A percentile compares a stretch with the other conserved stretches of the same genome.
phyloP scores from a whole-genome alignment of 768 basidiomycete species.

The Tricholoma bakamatsutake region DNA sequence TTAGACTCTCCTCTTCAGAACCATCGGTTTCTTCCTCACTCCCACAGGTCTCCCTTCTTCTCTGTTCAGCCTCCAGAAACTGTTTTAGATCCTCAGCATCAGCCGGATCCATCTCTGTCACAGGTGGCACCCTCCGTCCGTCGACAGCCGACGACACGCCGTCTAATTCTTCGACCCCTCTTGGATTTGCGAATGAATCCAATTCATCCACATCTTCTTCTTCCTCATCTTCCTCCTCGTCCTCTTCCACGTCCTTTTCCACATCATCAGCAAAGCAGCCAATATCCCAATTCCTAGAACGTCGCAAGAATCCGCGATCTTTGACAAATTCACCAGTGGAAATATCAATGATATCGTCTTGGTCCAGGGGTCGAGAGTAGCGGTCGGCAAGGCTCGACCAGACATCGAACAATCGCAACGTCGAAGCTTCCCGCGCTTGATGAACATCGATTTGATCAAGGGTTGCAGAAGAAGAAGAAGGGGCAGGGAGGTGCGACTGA shows the following conservation, averaged over 20 bases:
- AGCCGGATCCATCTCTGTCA: conserved; percentile 35
- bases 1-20: conserved; percentile 12
- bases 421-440: conserved; percentile 51
- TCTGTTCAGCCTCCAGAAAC: conserved; percentile 61
- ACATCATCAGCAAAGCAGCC: conserved; percentile 41
- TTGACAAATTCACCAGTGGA: conserved; percentile 53
- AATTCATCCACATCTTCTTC: conserved; percentile 60
- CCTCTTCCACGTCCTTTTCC: conserved; percentile 26
- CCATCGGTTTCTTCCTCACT: conserved; percentile 35
- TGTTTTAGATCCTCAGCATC: conserved; percentile 61
- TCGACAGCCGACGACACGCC: conserved; percentile 22
- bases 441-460: conserved; percentile 35
- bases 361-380: conserved; percentile 59
- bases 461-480: conserved; percentile 29
- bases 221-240: conserved; percentile 38
- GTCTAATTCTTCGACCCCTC: conserved; percentile 20
- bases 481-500: conserved; percentile 22
- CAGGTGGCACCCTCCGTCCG: conserved; percentile 34
- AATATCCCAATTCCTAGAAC: conserved; percentile 37
- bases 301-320: conserved; percentile 63
- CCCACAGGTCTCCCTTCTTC: conserved; percentile 43
- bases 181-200: conserved; percentile 39
- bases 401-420: conserved; percentile 48
- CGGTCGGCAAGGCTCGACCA: conserved; percentile 69
- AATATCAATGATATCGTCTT: conserved; percentile 78